Conservation (phyloP, 1,284 basidiomycete species). For the Macrocystidia cucumis region DNA sequence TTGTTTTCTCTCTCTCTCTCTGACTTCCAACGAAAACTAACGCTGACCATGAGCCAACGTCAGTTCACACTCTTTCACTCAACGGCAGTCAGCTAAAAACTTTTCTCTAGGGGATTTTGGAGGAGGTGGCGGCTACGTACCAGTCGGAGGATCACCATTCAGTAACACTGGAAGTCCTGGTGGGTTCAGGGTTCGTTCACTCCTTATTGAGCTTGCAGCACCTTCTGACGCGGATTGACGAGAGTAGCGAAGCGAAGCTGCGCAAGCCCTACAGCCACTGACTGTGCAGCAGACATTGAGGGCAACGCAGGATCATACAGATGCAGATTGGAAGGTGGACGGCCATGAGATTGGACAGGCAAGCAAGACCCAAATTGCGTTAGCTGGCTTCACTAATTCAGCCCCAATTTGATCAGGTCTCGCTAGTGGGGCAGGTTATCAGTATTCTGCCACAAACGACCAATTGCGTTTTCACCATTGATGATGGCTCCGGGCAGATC, state of each 20-base stretch:
- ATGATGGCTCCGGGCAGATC: constrained; percentile 87
- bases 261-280: constrained; percentile 76
- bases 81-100: constrained; percentile 1
- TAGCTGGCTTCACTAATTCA: constrained; percentile 5
- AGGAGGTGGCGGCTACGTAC: constrained; percentile 30
- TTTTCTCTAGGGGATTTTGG: constrained; percentile 8
- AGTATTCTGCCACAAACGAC: constrained; percentile 71
- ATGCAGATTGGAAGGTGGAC: constrained; percentile 86
- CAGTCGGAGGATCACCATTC: constrained; percentile 29
- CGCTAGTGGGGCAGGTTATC: constrained; percentile 78
- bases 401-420: constrained; percentile 44
- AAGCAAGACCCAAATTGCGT: constrained; percentile 14
- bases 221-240: background rate
- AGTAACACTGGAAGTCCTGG: constrained; percentile 30
- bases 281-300: constrained; percentile 77
- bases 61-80: constrained; percentile 9
- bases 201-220: background rate
- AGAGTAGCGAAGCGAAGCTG: constrained; percentile 37
- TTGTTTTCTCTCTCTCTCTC: background rate
- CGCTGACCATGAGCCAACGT: constrained; percentile 26
- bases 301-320: constrained; percentile 78
- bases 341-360: constrained; percentile 79
- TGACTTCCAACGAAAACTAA: background rate
- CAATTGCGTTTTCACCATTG: constrained; percentile 75
- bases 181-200: constrained; percentile 20